These are phyloP conservation scores for Hanseniaspora gamundiae DNA, from an alignment of 1,139 yeast species.

Conservation along the genomic window DNA sequence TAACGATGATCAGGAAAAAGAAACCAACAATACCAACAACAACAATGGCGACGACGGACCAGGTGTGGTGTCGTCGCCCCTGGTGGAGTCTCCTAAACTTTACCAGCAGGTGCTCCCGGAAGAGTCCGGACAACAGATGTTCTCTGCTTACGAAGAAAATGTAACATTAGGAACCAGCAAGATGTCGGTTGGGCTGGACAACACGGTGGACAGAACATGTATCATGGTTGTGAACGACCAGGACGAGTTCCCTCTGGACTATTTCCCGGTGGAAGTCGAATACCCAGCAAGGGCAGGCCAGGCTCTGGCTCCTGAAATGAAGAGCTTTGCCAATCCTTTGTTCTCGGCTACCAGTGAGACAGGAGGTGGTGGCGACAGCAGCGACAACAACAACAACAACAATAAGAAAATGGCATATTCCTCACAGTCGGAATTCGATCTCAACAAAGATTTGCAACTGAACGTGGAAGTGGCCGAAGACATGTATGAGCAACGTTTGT, in stretches of 20 bases:
- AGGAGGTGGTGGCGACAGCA: constrained; percentile 8
- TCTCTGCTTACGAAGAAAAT: background rate
- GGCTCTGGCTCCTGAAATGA: background rate
- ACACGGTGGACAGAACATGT: background rate
- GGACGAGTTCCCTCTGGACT: constrained; percentile 62
- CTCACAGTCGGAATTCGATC: background rate
- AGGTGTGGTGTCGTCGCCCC: no score
- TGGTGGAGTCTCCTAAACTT: background rate
- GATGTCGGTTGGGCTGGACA: background rate
- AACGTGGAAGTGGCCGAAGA: background rate
- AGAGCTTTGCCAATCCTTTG: constrained; percentile 14
- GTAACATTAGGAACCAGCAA: background rate
- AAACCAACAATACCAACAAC: background rate
- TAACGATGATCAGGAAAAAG: background rate
- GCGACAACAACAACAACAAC: constrained; percentile 24
- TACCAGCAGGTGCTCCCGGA: background rate
- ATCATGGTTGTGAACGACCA: background rate
- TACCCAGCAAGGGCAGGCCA: constrained; percentile 11
- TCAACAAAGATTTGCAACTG: background rate
- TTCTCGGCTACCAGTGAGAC: constrained; percentile 7
- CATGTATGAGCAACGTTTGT: background rate
- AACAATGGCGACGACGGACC: background rate
- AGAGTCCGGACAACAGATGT: background rate
- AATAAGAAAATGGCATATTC: constrained; percentile 20
- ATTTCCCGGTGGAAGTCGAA: constrained; percentile 33